Conservation (phyloP, 495 filamentous ascomycete genomes). For the Daldinia bambusicola region DNA sequence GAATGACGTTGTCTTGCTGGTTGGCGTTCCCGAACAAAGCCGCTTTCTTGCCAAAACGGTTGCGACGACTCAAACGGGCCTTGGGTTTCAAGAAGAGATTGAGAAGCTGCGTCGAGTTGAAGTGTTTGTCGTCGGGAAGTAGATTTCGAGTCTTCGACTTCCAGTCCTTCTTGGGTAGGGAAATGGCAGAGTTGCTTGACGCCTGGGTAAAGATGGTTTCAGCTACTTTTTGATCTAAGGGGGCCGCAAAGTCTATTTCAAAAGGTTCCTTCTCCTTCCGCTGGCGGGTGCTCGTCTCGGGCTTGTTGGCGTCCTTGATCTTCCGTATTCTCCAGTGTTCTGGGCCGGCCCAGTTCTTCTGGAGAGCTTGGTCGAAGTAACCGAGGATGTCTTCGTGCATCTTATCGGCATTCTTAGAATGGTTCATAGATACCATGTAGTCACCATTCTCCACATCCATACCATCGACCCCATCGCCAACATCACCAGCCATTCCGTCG, state of each 20-base stretch:
- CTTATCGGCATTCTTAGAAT: conserved; percentile 65
- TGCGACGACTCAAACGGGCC: conserved; percentile 70
- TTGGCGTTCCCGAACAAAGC: conserved; percentile 53
- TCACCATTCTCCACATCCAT: conserved; percentile 69
- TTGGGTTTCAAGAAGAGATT: conserved; percentile 95
- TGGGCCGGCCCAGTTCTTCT: conserved; percentile 98
- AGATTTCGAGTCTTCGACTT: conserved; percentile 92
- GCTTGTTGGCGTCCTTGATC: conserved; percentile 84
- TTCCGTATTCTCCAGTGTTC: conserved; percentile 98
- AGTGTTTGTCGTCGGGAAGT: conserved; percentile 97
- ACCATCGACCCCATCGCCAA: conserved; percentile 68
- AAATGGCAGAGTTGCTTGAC: conserved; percentile 80
- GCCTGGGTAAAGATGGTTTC: conserved; percentile 87
- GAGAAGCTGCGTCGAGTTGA: conserved; percentile 90
- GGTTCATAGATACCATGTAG: conserved; percentile 77
- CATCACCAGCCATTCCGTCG: conserved; percentile 64
- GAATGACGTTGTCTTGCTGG: conserved; percentile 63
- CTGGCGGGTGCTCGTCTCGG: conserved; percentile 63
- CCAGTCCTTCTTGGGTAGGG: conserved; percentile 91
- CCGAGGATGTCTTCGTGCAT: conserved; percentile 92
- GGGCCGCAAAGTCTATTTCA: conserved; percentile 86
- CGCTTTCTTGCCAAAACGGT: conserved; percentile 46
- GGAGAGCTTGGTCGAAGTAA: conserved; percentile 94
- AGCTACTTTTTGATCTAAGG: conserved; percentile 74
- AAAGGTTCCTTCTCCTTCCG: conserved; percentile 97